Conservation (phyloP, 2,329 filamentous ascomycete species). For the Aspergillus pseudoviridinutans region DNA sequence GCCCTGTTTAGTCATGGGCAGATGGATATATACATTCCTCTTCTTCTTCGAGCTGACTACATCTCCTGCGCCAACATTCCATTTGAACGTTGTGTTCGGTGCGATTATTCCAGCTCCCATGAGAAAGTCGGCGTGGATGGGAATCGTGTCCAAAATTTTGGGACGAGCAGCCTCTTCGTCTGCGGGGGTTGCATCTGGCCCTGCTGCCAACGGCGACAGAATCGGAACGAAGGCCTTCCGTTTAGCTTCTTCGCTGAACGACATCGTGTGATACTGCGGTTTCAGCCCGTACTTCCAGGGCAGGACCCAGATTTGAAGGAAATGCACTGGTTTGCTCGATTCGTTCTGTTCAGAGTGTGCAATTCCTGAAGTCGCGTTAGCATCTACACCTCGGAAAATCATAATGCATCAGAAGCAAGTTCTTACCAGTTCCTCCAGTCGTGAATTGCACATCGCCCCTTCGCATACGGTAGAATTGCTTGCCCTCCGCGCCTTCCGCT, state of each 20-base stretch:
- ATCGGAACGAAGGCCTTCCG: slow-evolving; percentile 67
- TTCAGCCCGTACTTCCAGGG: slow-evolving; percentile 70
- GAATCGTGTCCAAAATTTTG: slow-evolving; percentile 63
- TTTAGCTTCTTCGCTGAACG: slow-evolving; percentile 71
- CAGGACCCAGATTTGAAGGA: slow-evolving; percentile 83
- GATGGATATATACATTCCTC: slow-evolving; percentile 73
- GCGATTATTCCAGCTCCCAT: slow-evolving; percentile 75
- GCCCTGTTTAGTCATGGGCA: slow-evolving; percentile 74
- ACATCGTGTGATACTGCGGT: slow-evolving; percentile 71
- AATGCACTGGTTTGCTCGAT: slow-evolving; percentile 68
- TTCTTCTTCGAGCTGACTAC: slow-evolving; percentile 40
- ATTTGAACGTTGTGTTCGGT: slow-evolving; percentile 63
- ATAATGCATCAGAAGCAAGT: background rate
- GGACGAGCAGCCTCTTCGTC: slow-evolving; percentile 64
- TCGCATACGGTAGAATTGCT: slow-evolving; percentile 67
- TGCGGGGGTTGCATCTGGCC: slow-evolving; percentile 56
- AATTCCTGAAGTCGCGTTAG: slow-evolving; percentile 47
- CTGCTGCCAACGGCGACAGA: slow-evolving; percentile 68
- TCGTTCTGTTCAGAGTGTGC: slow-evolving; percentile 82
- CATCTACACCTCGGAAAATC: background rate
- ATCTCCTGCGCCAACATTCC: slow-evolving; percentile 60
- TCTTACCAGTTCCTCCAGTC: slow-evolving; percentile 69
- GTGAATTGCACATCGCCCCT: slow-evolving; percentile 87
- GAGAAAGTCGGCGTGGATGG: slow-evolving; percentile 77
- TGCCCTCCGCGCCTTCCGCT: slow-evolving; percentile 53